Percentiles rank a stretch among this genome's conserved stretches.
Conservation (phyloP, 306 rosid species). For the Sphenostylis stenocarpa region DNA sequence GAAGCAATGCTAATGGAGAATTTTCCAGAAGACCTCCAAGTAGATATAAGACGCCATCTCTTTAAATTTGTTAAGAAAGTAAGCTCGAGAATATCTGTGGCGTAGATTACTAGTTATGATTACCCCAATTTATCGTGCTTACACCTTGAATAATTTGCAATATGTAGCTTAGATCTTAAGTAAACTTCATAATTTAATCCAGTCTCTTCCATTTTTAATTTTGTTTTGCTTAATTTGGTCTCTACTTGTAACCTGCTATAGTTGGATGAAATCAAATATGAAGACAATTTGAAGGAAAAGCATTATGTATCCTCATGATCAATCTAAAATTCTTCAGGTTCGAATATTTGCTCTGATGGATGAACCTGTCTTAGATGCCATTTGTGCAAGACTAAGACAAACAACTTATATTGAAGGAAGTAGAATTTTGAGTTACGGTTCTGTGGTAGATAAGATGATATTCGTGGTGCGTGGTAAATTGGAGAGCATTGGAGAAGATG, state of each 20-base stretch:
- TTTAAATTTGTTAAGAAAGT: constrained; percentile 40
- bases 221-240: background rate
- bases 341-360: constrained; percentile 73
- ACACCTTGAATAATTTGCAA: background rate
- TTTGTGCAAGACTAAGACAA: constrained; percentile 64
- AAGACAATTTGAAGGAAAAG: background rate
- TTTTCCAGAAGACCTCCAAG: constrained; percentile 85
- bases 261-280: background rate
- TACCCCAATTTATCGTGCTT: background rate
- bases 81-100: background rate
- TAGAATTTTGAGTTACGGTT: constrained; percentile 46
- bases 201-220: background rate
- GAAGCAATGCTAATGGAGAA: constrained; percentile 69
- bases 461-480: constrained; percentile 76
- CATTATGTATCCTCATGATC: background rate
- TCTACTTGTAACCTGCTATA: background rate
- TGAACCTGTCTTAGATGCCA: constrained; percentile 63
- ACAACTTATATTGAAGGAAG: constrained; percentile 73
- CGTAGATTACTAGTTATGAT: constrained; percentile 3
- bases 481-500: constrained; percentile 67
- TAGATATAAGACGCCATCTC: constrained; percentile 83
- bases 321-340: constrained; percentile 47
- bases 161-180: background rate
- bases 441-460: constrained; percentile 73
- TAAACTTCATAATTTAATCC: background rate